Conservation (phyloP, 345 rosid species). For the Brassica rapa region DNA sequence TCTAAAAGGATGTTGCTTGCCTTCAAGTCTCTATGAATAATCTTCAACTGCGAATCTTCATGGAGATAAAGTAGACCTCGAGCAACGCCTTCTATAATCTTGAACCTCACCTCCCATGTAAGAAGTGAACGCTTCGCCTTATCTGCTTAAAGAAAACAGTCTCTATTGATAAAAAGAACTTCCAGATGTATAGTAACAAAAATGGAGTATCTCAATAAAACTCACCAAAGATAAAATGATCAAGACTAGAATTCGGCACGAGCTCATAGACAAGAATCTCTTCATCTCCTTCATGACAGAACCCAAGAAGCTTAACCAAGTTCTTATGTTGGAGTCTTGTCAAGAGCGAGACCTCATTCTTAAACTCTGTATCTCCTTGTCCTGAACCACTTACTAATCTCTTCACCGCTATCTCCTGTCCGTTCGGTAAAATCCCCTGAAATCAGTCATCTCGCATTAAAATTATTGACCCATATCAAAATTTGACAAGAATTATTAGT, state of each 20-base stretch:
- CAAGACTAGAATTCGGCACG: slow-evolving; percentile 51
- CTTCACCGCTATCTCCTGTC: slow-evolving; percentile 52
- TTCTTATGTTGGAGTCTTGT: slow-evolving; percentile 60
- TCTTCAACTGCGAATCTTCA: background rate
- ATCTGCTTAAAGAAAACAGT: background rate
- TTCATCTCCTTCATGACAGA: slow-evolving; percentile 45
- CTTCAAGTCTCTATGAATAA: background rate
- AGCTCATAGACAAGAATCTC: slow-evolving; percentile 55
- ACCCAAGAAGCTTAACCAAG: slow-evolving; percentile 53
- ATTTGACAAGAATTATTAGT: background rate
- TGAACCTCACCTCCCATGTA: background rate
- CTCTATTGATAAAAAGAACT: background rate
- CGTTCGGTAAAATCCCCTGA: slow-evolving; percentile 48
- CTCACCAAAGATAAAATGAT: slow-evolving; percentile 48
- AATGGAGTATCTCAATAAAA: background rate
- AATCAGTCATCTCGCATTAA: slow-evolving; percentile 1
- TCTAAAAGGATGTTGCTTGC: background rate
- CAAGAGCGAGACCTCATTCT: slow-evolving; percentile 49
- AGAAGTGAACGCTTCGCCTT: background rate
- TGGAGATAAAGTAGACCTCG: background rate
- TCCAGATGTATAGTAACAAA: background rate
- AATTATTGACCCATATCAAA: background rate
- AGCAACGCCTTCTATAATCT: background rate
- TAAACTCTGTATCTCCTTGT: slow-evolving; percentile 54
- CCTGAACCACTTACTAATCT: slow-evolving; percentile 41